Conservation (phyloP, 2,329 filamentous ascomycete species). For the Hirsutella minnesotensis region DNA sequence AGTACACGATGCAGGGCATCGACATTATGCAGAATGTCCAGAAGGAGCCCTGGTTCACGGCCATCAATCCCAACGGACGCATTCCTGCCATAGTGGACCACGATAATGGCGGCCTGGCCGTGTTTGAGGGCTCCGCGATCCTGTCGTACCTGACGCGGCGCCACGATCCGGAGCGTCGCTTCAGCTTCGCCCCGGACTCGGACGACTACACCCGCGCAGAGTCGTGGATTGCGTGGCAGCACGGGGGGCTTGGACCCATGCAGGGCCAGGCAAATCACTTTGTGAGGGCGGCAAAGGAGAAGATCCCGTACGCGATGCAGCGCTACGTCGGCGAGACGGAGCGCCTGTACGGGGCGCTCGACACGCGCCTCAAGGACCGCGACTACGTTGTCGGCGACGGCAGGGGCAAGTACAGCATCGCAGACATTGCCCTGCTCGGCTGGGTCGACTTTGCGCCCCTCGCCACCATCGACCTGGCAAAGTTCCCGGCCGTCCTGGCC, state of each 20-base stretch:
- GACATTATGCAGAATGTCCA: slow-evolving; percentile 52
- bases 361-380: slow-evolving; percentile 46
- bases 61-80: slow-evolving; percentile 50
- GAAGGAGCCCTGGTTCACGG: slow-evolving; percentile 55
- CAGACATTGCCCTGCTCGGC: slow-evolving; percentile 61
- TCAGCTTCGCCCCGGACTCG: slow-evolving; percentile 25
- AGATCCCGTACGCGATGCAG: slow-evolving; percentile 58
- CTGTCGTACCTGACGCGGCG: slow-evolving; percentile 61
- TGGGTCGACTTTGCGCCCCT: slow-evolving; percentile 46
- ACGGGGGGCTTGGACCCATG: slow-evolving; percentile 61
- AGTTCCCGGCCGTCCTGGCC: slow-evolving; percentile 60
- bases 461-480: slow-evolving; percentile 28
- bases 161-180: slow-evolving; percentile 49
- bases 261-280: slow-evolving; percentile 72
- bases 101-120: slow-evolving; percentile 44
- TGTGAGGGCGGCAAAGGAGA: slow-evolving; percentile 52
- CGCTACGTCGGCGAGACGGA: slow-evolving; percentile 67
- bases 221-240: slow-evolving; percentile 56
- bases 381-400: slow-evolving; percentile 42
- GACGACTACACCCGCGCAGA: slow-evolving; percentile 22
- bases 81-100: slow-evolving; percentile 58
- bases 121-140: slow-evolving; percentile 68
- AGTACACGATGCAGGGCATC: slow-evolving; percentile 47
- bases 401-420: slow-evolving; percentile 48
- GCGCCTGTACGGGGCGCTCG: slow-evolving; percentile 60